These are phyloP conservation scores for Candida ovalis DNA, from an alignment of 805 yeast species.

Conservation along the genomic window DNA sequence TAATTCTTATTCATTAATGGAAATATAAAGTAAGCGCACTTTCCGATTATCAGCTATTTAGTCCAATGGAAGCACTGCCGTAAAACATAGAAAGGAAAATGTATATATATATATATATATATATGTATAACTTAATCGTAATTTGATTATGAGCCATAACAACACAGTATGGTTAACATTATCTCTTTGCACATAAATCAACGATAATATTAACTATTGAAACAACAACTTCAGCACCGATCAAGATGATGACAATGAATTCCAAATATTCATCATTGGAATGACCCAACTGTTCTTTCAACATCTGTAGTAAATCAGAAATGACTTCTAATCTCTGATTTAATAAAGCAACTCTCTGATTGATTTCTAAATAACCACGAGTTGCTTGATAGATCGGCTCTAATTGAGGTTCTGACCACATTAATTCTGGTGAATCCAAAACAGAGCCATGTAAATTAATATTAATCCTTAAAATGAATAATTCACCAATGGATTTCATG, in stretches of 20 bases:
- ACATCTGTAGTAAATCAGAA: conserved; percentile 88
- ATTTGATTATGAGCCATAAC: too few species aligned
- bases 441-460: conserved; percentile 84
- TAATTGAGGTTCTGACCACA: conserved; percentile 98
- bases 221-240: conserved; percentile 88
- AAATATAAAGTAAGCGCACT: too few species aligned
- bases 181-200: conserved; percentile 26
- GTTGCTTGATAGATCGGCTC: conserved; percentile 98
- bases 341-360: conserved; percentile 84
- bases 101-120: too few species aligned
- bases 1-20: too few species aligned
- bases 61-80: too few species aligned
- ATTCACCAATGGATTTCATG: conserved; percentile 95
- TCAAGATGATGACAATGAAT: conserved; percentile 82
- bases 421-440: conserved; percentile 91
- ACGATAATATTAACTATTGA: conserved; percentile 74
- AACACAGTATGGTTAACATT: too few species aligned
- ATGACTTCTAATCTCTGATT: conserved; percentile 94
- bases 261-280: conserved; percentile 91
- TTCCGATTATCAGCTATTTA: too few species aligned
- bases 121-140: too few species aligned
- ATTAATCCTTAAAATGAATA: conserved; percentile 81
- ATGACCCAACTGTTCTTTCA: conserved; percentile 95
- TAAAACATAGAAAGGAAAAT: too few species aligned
- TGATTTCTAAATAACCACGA: conserved; percentile 91